Conservation (phyloP, 768 basidiomycete species). For the Stropharia rugosoannulata region DNA sequence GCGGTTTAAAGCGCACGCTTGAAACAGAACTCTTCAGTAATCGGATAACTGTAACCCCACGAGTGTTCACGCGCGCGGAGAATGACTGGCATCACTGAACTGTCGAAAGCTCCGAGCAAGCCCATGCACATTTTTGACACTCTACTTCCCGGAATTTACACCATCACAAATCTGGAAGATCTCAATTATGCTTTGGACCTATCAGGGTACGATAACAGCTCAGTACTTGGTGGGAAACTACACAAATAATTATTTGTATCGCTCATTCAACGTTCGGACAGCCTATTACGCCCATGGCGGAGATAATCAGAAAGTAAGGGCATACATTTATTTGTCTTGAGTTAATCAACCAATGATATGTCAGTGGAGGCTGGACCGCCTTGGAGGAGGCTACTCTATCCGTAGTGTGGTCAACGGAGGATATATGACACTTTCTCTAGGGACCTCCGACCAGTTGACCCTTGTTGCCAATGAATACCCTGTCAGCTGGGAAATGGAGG, state of each 20-base stretch:
- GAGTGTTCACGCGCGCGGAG: no score
- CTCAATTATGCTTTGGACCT: slow-evolving; percentile 20
- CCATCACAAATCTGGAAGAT: slow-evolving; percentile 16
- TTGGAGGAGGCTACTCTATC: slow-evolving; percentile 32
- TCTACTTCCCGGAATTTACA: slow-evolving; percentile 19
- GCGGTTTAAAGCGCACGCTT: no score
- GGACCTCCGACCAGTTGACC: slow-evolving; percentile 19
- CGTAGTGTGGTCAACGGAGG: slow-evolving; percentile 20
- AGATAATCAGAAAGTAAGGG: slow-evolving; percentile 26
- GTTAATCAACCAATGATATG: neutral
- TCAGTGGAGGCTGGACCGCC: slow-evolving; percentile 28
- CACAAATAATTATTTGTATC: no score
- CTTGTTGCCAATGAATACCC: slow-evolving; percentile 27
- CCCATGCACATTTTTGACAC: neutral
- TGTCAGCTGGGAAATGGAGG: slow-evolving; percentile 29
- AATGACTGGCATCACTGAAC: no score
- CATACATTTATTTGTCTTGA: neutral
- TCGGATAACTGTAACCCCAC: no score
- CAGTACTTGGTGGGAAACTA: slow-evolving; percentile 11
- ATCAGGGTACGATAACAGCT: slow-evolving; percentile 17
- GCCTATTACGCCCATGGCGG: slow-evolving; percentile 19
- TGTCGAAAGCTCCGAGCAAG: neutral
- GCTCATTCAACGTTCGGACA: neutral
- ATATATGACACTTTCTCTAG: slow-evolving; percentile 21
- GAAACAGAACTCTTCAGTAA: no score